phyloP scores from a whole-genome alignment of 202 grass and related monocot genomes.

The Eragrostis tef region DNA sequence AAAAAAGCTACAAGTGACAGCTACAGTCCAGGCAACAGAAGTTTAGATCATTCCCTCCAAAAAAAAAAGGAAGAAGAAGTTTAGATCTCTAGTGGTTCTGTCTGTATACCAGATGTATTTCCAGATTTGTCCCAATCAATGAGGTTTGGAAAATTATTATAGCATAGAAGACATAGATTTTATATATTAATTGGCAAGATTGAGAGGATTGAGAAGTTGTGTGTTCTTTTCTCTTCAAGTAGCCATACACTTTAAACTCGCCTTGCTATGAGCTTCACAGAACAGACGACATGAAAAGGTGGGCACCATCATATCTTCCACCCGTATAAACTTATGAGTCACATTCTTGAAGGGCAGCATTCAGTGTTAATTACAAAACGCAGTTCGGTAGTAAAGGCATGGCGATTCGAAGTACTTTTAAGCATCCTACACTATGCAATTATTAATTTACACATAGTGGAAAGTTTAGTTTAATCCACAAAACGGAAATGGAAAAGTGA shows the following conservation, averaged over 20 bases:
- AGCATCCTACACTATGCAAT: not conserved
- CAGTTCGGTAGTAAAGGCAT: too few species aligned
- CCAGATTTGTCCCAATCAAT: not conserved
- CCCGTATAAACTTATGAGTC: too few species aligned
- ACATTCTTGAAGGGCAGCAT: too few species aligned
- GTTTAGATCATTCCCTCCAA: too few species aligned
- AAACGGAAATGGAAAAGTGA: not conserved
- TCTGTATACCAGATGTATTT: not conserved
- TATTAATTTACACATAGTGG: not conserved
- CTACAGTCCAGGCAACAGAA: slow-evolving; percentile 11
- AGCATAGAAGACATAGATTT: not conserved
- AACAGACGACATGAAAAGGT: too few species aligned
- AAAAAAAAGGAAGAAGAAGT: too few species aligned
- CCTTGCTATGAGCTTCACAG: too few species aligned
- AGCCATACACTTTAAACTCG: too few species aligned
- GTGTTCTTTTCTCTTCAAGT: not conserved
- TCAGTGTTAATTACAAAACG: too few species aligned
- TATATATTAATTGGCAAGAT: not conserved
- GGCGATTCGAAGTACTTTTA: not conserved
- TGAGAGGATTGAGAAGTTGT: not conserved
- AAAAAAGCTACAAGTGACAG: slow-evolving; percentile 33
- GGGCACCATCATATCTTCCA: too few species aligned
- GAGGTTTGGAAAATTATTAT: not conserved
- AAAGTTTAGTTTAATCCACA: not conserved
- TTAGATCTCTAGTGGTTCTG: slow-evolving; percentile 14